phyloP scores from a whole-genome alignment of 805 yeast species.

The Yarrowia yakushimensis region DNA sequence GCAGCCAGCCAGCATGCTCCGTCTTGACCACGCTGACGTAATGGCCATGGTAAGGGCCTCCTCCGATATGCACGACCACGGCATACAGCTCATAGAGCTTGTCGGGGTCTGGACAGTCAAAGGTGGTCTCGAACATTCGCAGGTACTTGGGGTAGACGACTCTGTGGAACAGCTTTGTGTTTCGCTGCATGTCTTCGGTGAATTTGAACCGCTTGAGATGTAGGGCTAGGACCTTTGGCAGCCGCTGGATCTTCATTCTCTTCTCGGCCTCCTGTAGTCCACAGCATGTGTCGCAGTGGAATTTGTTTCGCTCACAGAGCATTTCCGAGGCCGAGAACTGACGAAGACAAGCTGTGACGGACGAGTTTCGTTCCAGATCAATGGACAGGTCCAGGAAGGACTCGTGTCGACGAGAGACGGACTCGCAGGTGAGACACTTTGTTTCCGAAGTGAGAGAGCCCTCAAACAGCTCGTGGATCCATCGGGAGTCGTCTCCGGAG shows the following conservation, averaged over 20 bases:
- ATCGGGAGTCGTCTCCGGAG: constrained; percentile 31
- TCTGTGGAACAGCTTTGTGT: constrained; percentile 82
- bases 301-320: constrained; percentile 81
- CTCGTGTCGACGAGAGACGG: constrained; percentile 75
- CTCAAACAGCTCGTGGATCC: constrained; percentile 71
- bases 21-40: constrained; percentile 84
- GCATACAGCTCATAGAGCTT: constrained; percentile 77
- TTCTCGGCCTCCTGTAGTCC: constrained; percentile 93
- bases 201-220: constrained; percentile 92
- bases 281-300: constrained; percentile 86
- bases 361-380: constrained; percentile 72
- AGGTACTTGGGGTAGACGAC: constrained; percentile 75
- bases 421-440: constrained; percentile 86
- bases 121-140: constrained; percentile 62
- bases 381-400: constrained; percentile 81
- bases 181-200: constrained; percentile 72
- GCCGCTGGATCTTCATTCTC: constrained; percentile 69
- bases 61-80: constrained; percentile 91
- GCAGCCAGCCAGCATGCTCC: constrained; percentile 75
- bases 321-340: constrained; percentile 85
- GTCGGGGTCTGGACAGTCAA: constrained; percentile 48
- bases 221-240: constrained; percentile 76
- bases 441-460: constrained; percentile 85
- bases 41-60: constrained; percentile 98
- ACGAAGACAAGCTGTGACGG: constrained; percentile 71